Evolutionary conservation across 78 protist genomes (phyloP).

Genomic region (Anaeramoeba ignava): DNA sequence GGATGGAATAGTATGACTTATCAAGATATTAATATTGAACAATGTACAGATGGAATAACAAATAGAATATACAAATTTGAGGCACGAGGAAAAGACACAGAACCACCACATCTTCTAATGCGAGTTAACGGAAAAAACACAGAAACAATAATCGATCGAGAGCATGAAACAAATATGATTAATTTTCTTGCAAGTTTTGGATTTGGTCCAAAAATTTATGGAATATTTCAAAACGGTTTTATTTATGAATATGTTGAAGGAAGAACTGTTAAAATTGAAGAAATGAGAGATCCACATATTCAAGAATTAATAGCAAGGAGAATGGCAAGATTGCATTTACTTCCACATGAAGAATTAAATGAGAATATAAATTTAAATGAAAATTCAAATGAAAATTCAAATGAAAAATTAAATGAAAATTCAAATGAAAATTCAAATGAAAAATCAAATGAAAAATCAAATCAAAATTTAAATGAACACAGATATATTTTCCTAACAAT

Average conservation of each 20-base stretch:
- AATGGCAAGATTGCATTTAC: neutral
- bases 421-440: too few species aligned
- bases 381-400: too few species aligned
- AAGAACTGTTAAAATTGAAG: neutral
- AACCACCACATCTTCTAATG: too few species aligned
- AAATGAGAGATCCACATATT: neutral
- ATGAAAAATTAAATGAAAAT: too few species aligned
- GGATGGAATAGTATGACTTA: too few species aligned
- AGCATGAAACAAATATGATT: neutral
- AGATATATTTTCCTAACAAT: neutral
- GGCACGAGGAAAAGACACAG: too few species aligned
- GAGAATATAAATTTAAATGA: too few species aligned
- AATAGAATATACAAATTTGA: too few species aligned
- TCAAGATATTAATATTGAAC: too few species aligned
- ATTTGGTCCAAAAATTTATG: neutral
- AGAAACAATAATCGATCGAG: neutral
- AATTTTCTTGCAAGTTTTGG: neutral
- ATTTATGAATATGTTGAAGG: neutral
- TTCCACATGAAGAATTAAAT: neutral
- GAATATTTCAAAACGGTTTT: neutral
- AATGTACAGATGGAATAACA: too few species aligned
- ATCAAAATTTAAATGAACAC: too few species aligned
- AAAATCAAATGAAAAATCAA: too few species aligned
- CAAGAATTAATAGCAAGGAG: neutral
- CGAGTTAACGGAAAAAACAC: neutral